Evolutionary conservation across 75 land plant genomes (phyloP).

Genomic region (Larix kaempferi): DNA sequence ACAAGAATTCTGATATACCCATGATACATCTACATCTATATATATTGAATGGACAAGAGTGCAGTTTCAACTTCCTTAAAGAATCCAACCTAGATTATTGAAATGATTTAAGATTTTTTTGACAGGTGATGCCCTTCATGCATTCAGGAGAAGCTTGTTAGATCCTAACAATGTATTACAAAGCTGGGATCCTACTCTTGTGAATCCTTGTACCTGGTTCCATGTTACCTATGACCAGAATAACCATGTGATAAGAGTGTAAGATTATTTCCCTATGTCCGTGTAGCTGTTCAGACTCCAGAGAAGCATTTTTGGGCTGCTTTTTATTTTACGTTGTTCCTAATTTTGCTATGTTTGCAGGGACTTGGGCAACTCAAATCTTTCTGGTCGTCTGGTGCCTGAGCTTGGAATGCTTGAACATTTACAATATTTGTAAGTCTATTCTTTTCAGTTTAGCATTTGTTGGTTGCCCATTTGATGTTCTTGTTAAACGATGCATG

Average conservation of each 20-base stretch:
- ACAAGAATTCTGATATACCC: too few species aligned
- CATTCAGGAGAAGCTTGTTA: conserved; percentile 30
- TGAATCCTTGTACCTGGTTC: conserved; percentile 57
- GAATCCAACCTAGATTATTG: too few species aligned
- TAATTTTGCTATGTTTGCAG: conserved; percentile 34
- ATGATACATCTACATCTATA: too few species aligned
- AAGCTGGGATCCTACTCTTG: conserved; percentile 57
- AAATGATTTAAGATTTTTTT: too few species aligned
- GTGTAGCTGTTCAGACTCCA: not conserved
- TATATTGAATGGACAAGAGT: too few species aligned
- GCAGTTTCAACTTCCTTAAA: too few species aligned
- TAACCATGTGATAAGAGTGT: conserved; percentile 43
- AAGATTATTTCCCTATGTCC: not conserved
- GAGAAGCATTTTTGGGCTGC: not conserved
- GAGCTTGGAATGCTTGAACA: conserved; percentile 91
- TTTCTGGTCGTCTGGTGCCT: conserved; percentile 88
- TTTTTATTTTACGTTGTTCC: not conserved
- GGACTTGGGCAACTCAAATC: conserved; percentile 89
- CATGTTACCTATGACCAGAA: conserved; percentile 42
- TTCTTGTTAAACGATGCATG: too few species aligned
- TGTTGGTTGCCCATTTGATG: not conserved
- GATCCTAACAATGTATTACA: conserved; percentile 47
- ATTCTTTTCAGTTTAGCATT: not conserved
- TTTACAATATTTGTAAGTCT: conserved; percentile 84
- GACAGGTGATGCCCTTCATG: conserved; percentile 44